Evolutionary conservation across 139 green algal genomes (phyloP).

Genomic region (Micromonas commoda): DNA sequence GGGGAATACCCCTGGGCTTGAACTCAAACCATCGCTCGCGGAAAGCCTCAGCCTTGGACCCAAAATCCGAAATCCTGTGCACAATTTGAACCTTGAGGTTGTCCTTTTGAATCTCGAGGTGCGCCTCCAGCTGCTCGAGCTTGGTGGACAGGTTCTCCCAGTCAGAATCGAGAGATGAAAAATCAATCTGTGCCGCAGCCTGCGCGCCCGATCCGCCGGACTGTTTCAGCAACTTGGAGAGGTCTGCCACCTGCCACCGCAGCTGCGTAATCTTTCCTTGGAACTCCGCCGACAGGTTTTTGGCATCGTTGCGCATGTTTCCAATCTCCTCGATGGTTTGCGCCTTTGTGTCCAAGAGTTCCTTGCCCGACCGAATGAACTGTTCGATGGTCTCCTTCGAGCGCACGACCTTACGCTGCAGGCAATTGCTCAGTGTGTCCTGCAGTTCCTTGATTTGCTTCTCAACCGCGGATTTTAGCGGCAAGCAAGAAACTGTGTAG

Average conservation of each 20-base stretch:
- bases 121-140: conserved; percentile 60
- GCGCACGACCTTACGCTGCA: conserved; percentile 52
- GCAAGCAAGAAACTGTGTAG: conserved; percentile 40
- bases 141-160: conserved; percentile 65
- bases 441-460: conserved; percentile 63
- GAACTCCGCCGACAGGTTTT: conserved; percentile 43
- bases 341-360: conserved; percentile 47
- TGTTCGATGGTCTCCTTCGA: conserved; percentile 61
- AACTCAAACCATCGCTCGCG: conserved; percentile 38
- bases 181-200: conserved; percentile 47
- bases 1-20: conserved; percentile 55
- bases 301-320: conserved; percentile 46
- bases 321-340: conserved; percentile 66
- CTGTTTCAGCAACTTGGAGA: conserved; percentile 60
- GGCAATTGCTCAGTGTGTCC: conserved; percentile 49
- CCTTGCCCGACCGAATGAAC: conserved; percentile 50
- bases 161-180: conserved; percentile 52
- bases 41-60: conserved; percentile 2
- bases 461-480: conserved; percentile 56
- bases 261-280: conserved; percentile 31
- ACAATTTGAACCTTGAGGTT: conserved; percentile 45
- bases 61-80: conserved; percentile 55
- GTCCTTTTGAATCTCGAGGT: conserved; percentile 58
- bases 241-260: conserved; percentile 61
- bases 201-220: conserved; percentile 35